phyloP scores from a whole-genome alignment of 305 asterid species.

The Fraxinus latifolia region DNA sequence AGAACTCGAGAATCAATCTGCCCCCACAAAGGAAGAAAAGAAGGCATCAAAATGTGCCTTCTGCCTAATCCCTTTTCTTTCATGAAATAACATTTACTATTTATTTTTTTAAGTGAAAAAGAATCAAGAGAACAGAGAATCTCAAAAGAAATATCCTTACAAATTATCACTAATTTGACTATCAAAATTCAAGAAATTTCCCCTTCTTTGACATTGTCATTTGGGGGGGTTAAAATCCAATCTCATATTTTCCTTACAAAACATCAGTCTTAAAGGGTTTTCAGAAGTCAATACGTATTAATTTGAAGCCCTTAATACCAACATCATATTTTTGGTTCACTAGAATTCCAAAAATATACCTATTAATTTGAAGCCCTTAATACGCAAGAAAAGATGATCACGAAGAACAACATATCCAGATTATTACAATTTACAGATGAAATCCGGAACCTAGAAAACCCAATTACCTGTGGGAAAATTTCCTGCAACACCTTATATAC shows the following conservation, averaged over 20 bases:
- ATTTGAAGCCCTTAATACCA: too few species aligned
- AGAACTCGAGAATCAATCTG: slow-evolving; percentile 76
- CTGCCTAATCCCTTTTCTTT: not conserved
- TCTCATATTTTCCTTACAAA: not conserved
- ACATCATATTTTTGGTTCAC: not conserved
- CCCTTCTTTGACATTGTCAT: not conserved
- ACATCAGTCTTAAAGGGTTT: not conserved
- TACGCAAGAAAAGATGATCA: not conserved
- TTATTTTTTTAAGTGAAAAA: not conserved
- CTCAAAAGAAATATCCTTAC: not conserved
- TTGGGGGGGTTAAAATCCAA: not conserved
- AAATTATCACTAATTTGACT: not conserved
- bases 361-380: not conserved
- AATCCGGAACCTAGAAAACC: not conserved
- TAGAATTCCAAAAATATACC: not conserved
- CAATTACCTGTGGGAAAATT: slow-evolving; percentile 72
- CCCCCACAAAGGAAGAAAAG: not conserved
- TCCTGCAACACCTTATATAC: slow-evolving; percentile 50
- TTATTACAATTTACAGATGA: not conserved
- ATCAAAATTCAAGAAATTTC: not conserved
- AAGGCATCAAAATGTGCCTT: slow-evolving; percentile 1
- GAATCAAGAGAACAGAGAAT: not conserved
- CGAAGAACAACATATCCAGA: not conserved
- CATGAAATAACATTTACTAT: not conserved
- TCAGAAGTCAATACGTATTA: not conserved